Evolutionary conservation across 768 basidiomycete species (phyloP).

Genomic region (Suillus clintonianus): DNA sequence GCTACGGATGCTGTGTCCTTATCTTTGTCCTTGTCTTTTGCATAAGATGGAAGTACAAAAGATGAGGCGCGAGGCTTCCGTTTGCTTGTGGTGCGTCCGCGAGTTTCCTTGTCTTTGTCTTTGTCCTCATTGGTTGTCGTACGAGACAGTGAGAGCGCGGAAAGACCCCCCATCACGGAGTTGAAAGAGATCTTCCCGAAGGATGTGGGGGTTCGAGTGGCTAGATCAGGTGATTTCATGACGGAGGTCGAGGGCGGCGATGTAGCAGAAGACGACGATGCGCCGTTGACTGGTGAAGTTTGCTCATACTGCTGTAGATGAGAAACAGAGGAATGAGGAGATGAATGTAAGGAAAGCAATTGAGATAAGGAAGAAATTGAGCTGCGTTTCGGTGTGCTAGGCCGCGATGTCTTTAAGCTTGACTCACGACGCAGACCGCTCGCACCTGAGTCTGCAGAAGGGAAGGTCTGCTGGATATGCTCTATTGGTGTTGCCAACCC

Average conservation of each 20-base stretch:
- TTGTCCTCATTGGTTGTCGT: constrained; percentile 40
- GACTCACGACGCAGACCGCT: constrained; percentile 6
- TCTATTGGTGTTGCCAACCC: constrained; percentile 17
- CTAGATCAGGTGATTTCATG: constrained; percentile 38
- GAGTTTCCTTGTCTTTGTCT: constrained; percentile 47
- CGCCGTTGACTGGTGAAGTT: constrained; percentile 5
- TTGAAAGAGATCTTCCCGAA: constrained; percentile 68
- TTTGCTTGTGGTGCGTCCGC: constrained; percentile 53
- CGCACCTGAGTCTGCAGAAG: constrained; percentile 1
- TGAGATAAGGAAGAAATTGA: constrained; percentile 28
- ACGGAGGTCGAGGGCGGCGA: constrained; percentile 28
- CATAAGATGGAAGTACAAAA: constrained; percentile 38
- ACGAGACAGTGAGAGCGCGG: constrained; percentile 63
- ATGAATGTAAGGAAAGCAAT: constrained; percentile 25
- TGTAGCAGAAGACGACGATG: constrained; percentile 7
- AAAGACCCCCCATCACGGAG: constrained; percentile 70
- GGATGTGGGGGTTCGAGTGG: constrained; percentile 42
- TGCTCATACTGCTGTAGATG: constrained; percentile 21
- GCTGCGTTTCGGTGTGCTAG: constrained; percentile 19
- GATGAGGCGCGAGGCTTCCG: constrained; percentile 50
- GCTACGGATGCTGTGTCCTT: constrained; percentile 37
- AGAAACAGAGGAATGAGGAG: constrained; percentile 17
- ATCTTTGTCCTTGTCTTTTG: constrained; percentile 35
- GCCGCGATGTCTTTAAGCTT: constrained; percentile 15
- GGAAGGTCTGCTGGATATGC: constrained; percentile 5